Evolutionary conservation across 768 basidiomycete species (phyloP).

Genomic region (Nidularia pulvinata): DNA sequence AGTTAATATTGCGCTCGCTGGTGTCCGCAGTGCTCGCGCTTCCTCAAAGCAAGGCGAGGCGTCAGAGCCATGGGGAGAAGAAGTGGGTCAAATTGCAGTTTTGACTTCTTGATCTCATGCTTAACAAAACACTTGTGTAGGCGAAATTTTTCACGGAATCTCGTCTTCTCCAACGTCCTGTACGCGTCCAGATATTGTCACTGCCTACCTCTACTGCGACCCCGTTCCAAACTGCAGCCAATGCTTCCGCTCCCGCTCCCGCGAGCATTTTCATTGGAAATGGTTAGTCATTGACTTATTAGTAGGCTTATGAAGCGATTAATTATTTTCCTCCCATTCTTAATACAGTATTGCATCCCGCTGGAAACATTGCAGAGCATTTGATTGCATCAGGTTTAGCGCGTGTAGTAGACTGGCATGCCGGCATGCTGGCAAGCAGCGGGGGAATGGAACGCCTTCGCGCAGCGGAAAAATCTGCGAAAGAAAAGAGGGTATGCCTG

Average conservation of each 20-base stretch:
- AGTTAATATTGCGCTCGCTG: slow-evolving; percentile 82
- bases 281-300: slow-evolving; percentile 30
- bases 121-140: slow-evolving; percentile 35
- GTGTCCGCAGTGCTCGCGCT: slow-evolving; percentile 73
- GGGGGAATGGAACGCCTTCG: slow-evolving; percentile 91
- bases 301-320: background rate
- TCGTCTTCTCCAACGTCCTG: slow-evolving; percentile 77
- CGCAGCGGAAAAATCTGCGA: slow-evolving; percentile 78
- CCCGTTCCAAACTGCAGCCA: slow-evolving; percentile 70
- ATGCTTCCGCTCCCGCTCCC: slow-evolving; percentile 53
- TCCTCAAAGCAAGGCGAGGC: slow-evolving; percentile 74
- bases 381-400: slow-evolving; percentile 85
- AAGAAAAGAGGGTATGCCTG: slow-evolving; percentile 69
- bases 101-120: slow-evolving; percentile 4
- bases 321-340: slow-evolving; percentile 1
- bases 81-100: slow-evolving; percentile 45
- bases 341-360: slow-evolving; percentile 77
- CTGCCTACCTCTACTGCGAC: slow-evolving; percentile 78
- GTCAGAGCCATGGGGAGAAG: slow-evolving; percentile 87
- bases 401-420: slow-evolving; percentile 96
- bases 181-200: slow-evolving; percentile 78
- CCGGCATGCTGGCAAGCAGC: slow-evolving; percentile 83
- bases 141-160: slow-evolving; percentile 95
- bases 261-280: slow-evolving; percentile 91
- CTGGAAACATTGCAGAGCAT: slow-evolving; percentile 92